These are phyloP conservation scores for Pistacia vera DNA, from an alignment of 345 rosid species.

Conservation along the genomic window DNA sequence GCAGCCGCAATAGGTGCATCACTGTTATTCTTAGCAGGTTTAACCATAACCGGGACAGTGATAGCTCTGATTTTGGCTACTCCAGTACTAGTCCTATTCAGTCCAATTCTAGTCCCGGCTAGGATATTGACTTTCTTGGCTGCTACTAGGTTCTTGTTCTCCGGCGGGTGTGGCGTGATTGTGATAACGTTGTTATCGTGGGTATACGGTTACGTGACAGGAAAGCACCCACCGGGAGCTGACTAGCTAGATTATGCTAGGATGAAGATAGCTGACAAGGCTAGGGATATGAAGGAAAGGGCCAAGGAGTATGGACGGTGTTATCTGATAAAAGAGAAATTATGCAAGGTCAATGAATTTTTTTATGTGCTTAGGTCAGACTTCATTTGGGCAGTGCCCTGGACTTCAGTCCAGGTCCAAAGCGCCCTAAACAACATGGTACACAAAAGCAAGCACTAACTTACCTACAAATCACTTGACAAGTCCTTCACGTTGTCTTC, in stretches of 20 bases:
- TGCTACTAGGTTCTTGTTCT: conserved; percentile 48
- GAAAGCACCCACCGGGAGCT: conserved; percentile 61
- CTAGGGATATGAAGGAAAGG: conserved; percentile 45
- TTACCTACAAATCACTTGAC: too few relatives aligned
- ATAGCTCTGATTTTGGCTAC: conserved; percentile 56
- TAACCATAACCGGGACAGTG: conserved; percentile 57
- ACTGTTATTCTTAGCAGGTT: conserved; percentile 42
- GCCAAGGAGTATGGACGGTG: conserved; percentile 60
- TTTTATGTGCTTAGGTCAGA: too few relatives aligned
- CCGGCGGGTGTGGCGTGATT: conserved; percentile 58
- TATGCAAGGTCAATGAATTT: too few relatives aligned
- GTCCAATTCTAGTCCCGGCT: conserved; percentile 67
- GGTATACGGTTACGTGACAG: conserved; percentile 57
- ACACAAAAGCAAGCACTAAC: too few relatives aligned
- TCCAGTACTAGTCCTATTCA: conserved; percentile 53
- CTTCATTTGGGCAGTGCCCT: too few relatives aligned
- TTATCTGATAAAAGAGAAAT: neutral
- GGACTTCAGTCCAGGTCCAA: too few relatives aligned
- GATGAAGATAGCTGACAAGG: conserved; percentile 33
- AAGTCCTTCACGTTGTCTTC: too few relatives aligned
- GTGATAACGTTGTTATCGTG: conserved; percentile 55
- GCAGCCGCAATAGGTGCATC: conserved; percentile 42
- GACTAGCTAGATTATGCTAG: conserved; percentile 58
- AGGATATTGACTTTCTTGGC: conserved; percentile 33
- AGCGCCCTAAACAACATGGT: too few relatives aligned